These are phyloP conservation scores for Coemansia reversa DNA, from an alignment of 192 early-diverging fungal genomes.

Conservation along the genomic window DNA sequence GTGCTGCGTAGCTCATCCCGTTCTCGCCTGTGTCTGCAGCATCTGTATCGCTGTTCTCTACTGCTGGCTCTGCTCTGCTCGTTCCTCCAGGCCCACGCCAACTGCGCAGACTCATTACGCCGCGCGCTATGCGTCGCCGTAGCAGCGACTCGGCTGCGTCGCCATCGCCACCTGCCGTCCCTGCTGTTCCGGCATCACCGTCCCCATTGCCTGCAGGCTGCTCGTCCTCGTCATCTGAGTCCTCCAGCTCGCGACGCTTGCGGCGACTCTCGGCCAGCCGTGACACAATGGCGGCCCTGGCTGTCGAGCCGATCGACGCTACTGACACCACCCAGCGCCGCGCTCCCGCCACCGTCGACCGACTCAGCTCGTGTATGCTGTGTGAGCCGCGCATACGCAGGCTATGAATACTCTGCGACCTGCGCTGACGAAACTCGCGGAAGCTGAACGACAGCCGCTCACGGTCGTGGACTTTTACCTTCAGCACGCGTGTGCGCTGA, in stretches of 20 bases:
- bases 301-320: slow-evolving; percentile 21
- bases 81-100: slow-evolving; percentile 25
- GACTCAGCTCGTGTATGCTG: slow-evolving; percentile 47
- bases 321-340: slow-evolving; percentile 33
- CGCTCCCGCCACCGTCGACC: slow-evolving; percentile 22
- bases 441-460: slow-evolving; percentile 55
- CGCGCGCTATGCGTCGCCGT: slow-evolving; percentile 27
- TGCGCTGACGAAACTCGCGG: slow-evolving; percentile 39
- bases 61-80: background rate
- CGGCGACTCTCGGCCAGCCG: slow-evolving; percentile 49
- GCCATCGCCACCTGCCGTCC: background rate
- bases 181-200: background rate
- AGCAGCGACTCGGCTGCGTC: slow-evolving; percentile 34
- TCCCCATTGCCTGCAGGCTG: background rate
- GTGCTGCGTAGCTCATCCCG: background rate
- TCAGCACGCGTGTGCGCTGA: slow-evolving; percentile 56
- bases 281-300: slow-evolving; percentile 24
- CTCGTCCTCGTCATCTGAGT: slow-evolving; percentile 55
- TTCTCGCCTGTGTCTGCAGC: background rate
- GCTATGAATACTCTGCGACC: slow-evolving; percentile 56
- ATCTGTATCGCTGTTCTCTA: background rate
- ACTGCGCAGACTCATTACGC: slow-evolving; percentile 49
- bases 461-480: slow-evolving; percentile 58
- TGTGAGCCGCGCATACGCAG: slow-evolving; percentile 45
- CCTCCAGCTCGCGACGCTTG: slow-evolving; percentile 52